Evolutionary conservation across 1,139 yeast species (phyloP), one percentile per base, ranked within the genome.

Genomic region (Yamadazyma mexicana): DNA sequence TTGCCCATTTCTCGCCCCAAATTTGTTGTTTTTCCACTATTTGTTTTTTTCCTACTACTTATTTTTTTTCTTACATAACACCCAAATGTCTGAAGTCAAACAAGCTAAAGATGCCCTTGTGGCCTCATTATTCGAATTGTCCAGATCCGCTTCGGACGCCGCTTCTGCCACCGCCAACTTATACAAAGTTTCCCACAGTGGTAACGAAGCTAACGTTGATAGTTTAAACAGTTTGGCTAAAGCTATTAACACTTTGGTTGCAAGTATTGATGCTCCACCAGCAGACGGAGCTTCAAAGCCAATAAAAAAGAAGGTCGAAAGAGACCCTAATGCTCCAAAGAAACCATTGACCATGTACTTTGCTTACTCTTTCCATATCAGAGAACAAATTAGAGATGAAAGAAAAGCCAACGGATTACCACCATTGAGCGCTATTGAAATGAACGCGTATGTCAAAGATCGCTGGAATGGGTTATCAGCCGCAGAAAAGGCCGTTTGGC

Each of bases 81-180:
- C 17, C 16, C 30, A 3, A 18, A 66, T 65, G 72, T 49, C 68
- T 33, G 71, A 64, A 37, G 57, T 62, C 44, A 66, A 69, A 56
- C 56, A 58, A 41, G 65, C 73, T 28, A 69, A 69, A 56, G 73
- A 70, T 54, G 62, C 81, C 62, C 74, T 87, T 36, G 89, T 87
- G 46, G 77, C 94, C 32, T 78, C 95, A 5, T 76, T 87, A 44
- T 83, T 83, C 54, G 89, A 84, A 58, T 76, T 87, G 44, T 81
- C 94, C 38, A 85, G 82, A 56, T 87, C 91, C 16, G 91, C 95
- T 33, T 79, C 76, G 48, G 89, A 84, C 42, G 87, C 92, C 35
- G 87, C 94, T 31, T 68, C 80, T 33, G 89, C 92, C 25, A 79
- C 91, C 27, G 78, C 86, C 45, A 82, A 81, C 55, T 85, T 84